Conservation (phyloP, 2,329 filamentous ascomycete species). For the Chalara sp. region DNA sequence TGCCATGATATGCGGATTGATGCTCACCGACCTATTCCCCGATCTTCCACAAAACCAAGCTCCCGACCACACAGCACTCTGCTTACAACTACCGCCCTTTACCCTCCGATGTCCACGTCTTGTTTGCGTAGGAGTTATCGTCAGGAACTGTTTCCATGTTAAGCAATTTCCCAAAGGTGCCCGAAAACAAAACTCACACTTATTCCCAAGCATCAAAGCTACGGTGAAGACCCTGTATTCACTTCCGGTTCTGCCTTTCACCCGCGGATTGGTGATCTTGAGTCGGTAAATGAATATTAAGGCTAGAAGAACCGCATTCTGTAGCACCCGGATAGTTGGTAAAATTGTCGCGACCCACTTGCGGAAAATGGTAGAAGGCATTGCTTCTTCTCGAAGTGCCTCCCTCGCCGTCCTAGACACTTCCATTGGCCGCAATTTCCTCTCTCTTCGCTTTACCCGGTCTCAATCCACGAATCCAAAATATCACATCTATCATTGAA, state of each 20-base stretch:
- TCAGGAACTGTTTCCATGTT: conserved; percentile 60
- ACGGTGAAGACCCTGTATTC: conserved; percentile 91
- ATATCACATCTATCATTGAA: too few relatives aligned
- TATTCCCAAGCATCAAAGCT: conserved; percentile 95
- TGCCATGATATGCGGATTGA: too few relatives aligned
- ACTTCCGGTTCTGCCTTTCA: conserved; percentile 87
- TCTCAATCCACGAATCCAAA: too few relatives aligned
- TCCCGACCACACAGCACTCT: too few relatives aligned
- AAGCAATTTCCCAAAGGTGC: conserved; percentile 8
- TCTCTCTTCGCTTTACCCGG: too few relatives aligned
- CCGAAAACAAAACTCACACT: conserved; percentile 54
- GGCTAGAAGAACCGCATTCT: conserved; percentile 87
- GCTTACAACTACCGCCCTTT: too few relatives aligned
- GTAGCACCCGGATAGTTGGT: conserved; percentile 90
- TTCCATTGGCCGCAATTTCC: too few relatives aligned
- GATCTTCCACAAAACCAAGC: too few relatives aligned
- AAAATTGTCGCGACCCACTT: conserved; percentile 93
- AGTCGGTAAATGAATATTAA: conserved; percentile 88
- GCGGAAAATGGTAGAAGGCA: conserved; percentile 74
- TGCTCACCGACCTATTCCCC: too few relatives aligned
- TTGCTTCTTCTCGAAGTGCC: conserved; percentile 67
- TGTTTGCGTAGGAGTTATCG: conserved; percentile 99
- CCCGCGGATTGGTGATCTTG: conserved; percentile 81
- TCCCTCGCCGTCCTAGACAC: too few relatives aligned
- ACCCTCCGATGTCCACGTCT: conserved; percentile 85